Conservation (phyloP, 805 yeast genomes). For the Teunomyces barrocoloradensis region DNA sequence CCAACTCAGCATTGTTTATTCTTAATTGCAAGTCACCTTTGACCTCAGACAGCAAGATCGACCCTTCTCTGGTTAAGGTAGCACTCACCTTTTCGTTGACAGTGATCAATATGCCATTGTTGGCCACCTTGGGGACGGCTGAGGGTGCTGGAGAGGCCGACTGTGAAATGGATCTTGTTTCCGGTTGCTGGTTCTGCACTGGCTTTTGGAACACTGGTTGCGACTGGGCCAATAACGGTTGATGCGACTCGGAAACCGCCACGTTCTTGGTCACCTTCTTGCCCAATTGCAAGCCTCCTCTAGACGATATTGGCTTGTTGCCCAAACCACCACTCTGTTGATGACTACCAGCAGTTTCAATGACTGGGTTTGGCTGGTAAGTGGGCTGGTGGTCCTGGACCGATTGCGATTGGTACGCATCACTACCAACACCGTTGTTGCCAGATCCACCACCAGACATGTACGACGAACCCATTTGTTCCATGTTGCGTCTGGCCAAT, state of each 20-base stretch:
- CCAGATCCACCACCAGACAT: constrained; percentile 15
- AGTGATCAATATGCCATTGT: constrained; percentile 77
- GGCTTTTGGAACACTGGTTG: constrained; percentile 35
- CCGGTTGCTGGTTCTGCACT: constrained; percentile 10
- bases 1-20: constrained; percentile 70
- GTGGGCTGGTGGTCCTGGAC: constrained; percentile 26
- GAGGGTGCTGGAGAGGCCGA: constrained; percentile 21
- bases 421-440: constrained; percentile 18
- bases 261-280: constrained; percentile 39
- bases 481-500: constrained; percentile 61
- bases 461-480: constrained; percentile 33
- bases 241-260: constrained; percentile 21
- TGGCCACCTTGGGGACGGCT: constrained; percentile 33
- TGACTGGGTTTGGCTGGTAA: constrained; percentile 26
- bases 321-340: constrained; percentile 8
- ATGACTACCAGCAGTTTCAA: constrained; percentile 19
- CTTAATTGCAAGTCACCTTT: constrained; percentile 91
- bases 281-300: constrained; percentile 80
- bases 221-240: constrained; percentile 28
- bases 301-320: constrained; percentile 30
- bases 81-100: constrained; percentile 78
- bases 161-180: constrained; percentile 20
- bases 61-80: constrained; percentile 81
- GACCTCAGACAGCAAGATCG: constrained; percentile 63
- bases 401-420: constrained; percentile 13